These are phyloP conservation scores for Cupressus sempervirens DNA, from an alignment of 75 land plant genomes.

Conservation along the genomic window DNA sequence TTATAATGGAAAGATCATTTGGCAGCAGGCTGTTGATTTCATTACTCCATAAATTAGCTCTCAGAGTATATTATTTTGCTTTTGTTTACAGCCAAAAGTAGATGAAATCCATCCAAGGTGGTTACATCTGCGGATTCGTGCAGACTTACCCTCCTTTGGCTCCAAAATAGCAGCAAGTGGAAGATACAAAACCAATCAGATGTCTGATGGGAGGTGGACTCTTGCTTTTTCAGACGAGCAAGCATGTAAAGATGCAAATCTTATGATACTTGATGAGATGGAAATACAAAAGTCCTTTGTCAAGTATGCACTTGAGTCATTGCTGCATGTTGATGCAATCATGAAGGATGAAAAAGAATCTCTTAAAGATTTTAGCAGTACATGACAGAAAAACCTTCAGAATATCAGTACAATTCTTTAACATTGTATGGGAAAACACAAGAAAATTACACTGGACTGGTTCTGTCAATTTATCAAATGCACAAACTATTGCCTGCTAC, in stretches of 20 bases:
- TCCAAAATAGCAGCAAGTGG: conserved; percentile 17
- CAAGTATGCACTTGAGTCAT: conserved; percentile 39
- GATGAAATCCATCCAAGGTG: conserved; percentile 87
- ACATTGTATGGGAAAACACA: neutral
- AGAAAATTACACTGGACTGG: neutral
- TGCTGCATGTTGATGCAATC: conserved; percentile 30
- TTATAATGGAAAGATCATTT: neutral
- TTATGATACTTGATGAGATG: conserved; percentile 54
- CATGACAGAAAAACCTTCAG: neutral
- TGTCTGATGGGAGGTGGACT: conserved; percentile 95
- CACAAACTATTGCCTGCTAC: neutral
- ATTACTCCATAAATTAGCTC: neutral
- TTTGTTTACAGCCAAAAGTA: conserved; percentile 66
- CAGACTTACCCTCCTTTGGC: conserved; percentile 32
- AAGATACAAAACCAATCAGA: conserved; percentile 32
- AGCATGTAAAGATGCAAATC: conserved; percentile 64
- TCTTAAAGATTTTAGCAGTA: neutral
- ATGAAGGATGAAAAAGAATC: neutral
- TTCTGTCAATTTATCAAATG: neutral
- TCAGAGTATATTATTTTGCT: neutral
- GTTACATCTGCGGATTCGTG: conserved; percentile 85
- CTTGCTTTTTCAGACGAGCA: conserved; percentile 80
- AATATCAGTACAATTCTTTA: neutral
- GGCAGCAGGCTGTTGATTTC: neutral
- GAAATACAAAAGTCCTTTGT: conserved; percentile 44